phyloP scores from a whole-genome alignment of 768 basidiomycete species.

The Chalciporus chontae region DNA sequence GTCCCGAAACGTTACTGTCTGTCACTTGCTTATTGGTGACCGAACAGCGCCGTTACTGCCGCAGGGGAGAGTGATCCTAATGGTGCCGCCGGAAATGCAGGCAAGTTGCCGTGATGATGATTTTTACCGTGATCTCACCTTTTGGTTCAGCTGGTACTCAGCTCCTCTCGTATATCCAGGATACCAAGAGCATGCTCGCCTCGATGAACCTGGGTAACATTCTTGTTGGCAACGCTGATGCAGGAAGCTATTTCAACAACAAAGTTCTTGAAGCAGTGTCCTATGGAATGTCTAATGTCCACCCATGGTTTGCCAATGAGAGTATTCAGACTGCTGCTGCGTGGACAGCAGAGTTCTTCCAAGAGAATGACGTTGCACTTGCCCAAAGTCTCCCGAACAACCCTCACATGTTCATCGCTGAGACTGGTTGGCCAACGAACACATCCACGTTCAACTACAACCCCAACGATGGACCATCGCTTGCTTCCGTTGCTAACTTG shows the following conservation, averaged over 20 bases:
- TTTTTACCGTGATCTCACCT: neutral
- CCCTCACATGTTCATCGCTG: constrained; percentile 87
- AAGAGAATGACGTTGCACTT: constrained; percentile 54
- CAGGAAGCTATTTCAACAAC: constrained; percentile 81
- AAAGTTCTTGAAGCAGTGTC: constrained; percentile 59
- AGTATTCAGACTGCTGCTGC: constrained; percentile 60
- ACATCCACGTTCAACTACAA: constrained; percentile 54
- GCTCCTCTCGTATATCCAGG: constrained; percentile 62
- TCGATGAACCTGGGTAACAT: constrained; percentile 54
- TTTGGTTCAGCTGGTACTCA: constrained; percentile 48
- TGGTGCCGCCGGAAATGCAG: constrained; percentile 48
- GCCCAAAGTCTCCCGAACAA: constrained; percentile 61
- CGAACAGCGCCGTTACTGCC: constrained; percentile 53
- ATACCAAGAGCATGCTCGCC: constrained; percentile 55
- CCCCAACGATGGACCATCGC: constrained; percentile 64
- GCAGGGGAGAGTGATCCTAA: constrained; percentile 54
- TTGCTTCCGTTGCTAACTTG: constrained; percentile 57
- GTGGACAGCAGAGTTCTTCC: constrained; percentile 84
- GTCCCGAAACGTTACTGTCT: neutral
- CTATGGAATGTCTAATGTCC: constrained; percentile 87
- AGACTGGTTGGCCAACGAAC: constrained; percentile 83
- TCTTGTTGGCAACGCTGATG: constrained; percentile 78
- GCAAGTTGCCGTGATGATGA: constrained; percentile 4
- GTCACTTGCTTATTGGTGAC: neutral
- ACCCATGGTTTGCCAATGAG: constrained; percentile 91